Conservation (phyloP, 345 rosid genomes). For the Kernera saxatilis region DNA sequence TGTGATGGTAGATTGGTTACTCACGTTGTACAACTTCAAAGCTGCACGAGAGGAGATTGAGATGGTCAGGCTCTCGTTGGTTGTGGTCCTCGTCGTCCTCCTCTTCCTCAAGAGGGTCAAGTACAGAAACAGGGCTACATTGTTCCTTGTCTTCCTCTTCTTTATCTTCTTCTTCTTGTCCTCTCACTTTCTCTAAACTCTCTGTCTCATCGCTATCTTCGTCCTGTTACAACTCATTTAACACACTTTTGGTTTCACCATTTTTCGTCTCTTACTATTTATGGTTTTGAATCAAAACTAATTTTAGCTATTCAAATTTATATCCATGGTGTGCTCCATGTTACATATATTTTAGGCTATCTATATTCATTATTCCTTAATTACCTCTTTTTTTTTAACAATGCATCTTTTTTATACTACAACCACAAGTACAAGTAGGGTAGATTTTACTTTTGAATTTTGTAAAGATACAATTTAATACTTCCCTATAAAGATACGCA, state of each 20-base stretch:
- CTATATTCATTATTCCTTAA: neutral
- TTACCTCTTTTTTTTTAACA: neutral
- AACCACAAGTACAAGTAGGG: constrained; percentile 7
- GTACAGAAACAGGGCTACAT: constrained; percentile 85
- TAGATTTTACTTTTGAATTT: constrained; percentile 1
- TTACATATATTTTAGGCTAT: neutral
- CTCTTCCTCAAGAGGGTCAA: constrained; percentile 56
- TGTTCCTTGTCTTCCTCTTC: constrained; percentile 86
- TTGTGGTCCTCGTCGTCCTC: constrained; percentile 49
- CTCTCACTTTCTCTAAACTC: constrained; percentile 34
- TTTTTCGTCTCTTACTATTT: constrained; percentile 23
- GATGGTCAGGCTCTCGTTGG: constrained; percentile 37
- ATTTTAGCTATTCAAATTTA: constrained; percentile 13
- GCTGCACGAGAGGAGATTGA: constrained; percentile 35
- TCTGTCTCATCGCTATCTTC: constrained; percentile 42
- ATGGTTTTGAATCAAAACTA: constrained; percentile 6
- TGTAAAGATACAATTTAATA: constrained; percentile 3
- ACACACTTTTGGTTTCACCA: constrained; percentile 22
- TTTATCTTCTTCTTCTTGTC: constrained; percentile 34
- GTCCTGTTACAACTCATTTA: constrained; percentile 41
- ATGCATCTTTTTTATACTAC: neutral
- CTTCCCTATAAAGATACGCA: constrained; percentile 4
- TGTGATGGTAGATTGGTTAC: constrained; percentile 23
- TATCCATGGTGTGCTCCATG: constrained; percentile 8
- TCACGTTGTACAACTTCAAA: constrained; percentile 74